Conservation (phyloP, 1,139 yeast genomes). For the Pichia sp. region DNA sequence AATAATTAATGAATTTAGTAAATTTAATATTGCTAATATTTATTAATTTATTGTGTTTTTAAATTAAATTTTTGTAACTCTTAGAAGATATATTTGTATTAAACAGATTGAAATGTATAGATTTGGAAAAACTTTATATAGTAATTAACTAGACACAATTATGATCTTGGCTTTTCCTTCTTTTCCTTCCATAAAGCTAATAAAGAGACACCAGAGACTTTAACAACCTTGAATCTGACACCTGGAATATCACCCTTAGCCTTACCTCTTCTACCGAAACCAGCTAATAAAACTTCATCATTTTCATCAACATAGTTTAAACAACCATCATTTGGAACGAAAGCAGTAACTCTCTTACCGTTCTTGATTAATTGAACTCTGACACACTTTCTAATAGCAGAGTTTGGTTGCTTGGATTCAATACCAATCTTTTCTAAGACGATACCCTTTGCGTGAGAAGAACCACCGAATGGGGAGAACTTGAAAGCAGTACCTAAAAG, state of each 20-base stretch:
- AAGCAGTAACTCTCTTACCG: constrained; percentile 99
- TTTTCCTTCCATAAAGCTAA: constrained; percentile 99
- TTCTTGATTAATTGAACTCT: constrained; percentile 99
- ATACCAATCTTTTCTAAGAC: constrained; percentile 99
- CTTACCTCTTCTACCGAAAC: constrained; percentile 99
- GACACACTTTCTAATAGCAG: constrained; percentile 99
- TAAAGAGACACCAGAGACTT: constrained; percentile 99
- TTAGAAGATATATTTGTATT: constrained; percentile 5
- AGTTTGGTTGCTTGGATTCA: constrained; percentile 99
- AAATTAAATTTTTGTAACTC: background rate
- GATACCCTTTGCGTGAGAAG: constrained; percentile 99
- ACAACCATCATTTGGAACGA: constrained; percentile 99
- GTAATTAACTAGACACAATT: constrained; percentile 29
- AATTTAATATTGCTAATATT: background rate
- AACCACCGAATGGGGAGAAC: constrained; percentile 99
- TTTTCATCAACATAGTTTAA: constrained; percentile 98
- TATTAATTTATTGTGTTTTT: background rate
- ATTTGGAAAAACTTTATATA: background rate
- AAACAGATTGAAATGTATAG: background rate
- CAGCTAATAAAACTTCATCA: constrained; percentile 98
- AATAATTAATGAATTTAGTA: background rate
- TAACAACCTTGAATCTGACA: constrained; percentile 99
- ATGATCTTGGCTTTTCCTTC: constrained; percentile 99
- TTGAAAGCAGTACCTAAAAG: constrained; percentile 99
- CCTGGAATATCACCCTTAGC: constrained; percentile 99